Evolutionary conservation across 495 filamentous ascomycete species (phyloP), one percentile per base, ranked within the genome.

Genomic region (Lentithecium fluviatile): DNA sequence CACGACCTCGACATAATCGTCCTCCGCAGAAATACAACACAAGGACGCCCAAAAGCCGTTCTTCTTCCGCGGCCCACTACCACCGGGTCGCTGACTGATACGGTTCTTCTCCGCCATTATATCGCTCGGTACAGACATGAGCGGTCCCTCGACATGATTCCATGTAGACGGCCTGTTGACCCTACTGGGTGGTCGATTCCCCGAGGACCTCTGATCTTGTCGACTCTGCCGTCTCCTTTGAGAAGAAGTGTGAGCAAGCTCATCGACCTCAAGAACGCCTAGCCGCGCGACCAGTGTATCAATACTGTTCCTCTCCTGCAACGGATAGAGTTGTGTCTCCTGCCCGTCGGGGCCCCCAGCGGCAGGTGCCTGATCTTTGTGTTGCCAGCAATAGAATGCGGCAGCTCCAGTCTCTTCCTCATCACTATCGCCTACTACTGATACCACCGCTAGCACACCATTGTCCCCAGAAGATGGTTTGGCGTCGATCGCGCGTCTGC

Each of bases 361-460:
- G 26, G 51, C 29, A 38, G 38, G 73, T 20, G 90, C 90, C 72
- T 98, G 94, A 59, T 95, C 90, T 65, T 89, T 90, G 74, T 98
- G 94, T 69, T 95, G 88, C 87, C 90, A 95, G 79, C 94, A 98
- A 71, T 90, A 98, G 54, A 82, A 84, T 26, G 80, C 80, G 10
- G 80, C 73, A 20, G 75, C 73, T 26, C 76, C 77, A 56, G 65
- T 66, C 15, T 76, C 70, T 48, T 78, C 66, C 46, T 73, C 69
- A 50, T 75, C 58, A 38, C 69, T 73, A 65, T 77, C 71, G 67
- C 75, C 72, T 36, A 56, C 52, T 0, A 70, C 58, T 2, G 62
- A 62, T 5, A 75, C 71, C 10, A 78, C 71, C 5, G 74, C 77
- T 24, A 78, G 51, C 0, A 78, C 74, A 58, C 68, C 70, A 69